A percentile compares a stretch with the other conserved stretches of the same genome.
These are phyloP conservation scores for Wickerhamia fluorescens DNA, from an alignment of 805 yeast species.

Conservation along the genomic window DNA sequence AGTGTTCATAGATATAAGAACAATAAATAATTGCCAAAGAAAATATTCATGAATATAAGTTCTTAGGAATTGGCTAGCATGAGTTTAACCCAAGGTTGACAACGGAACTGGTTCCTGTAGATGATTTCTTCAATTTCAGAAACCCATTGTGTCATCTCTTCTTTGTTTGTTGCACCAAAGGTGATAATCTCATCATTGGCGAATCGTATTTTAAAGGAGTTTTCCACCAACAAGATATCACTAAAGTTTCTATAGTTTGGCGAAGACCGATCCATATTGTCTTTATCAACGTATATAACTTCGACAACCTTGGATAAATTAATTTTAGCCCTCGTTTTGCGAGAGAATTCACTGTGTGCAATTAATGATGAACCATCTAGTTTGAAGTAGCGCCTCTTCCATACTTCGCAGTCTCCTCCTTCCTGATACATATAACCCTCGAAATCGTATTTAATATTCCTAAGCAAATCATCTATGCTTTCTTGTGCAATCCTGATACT, in stretches of 20 bases:
- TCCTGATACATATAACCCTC: conserved; percentile 80
- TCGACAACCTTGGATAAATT: conserved; percentile 63
- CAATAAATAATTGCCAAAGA: too few species aligned
- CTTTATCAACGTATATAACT: conserved; percentile 39
- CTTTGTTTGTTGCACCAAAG: conserved; percentile 73
- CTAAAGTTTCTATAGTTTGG: conserved; percentile 53
- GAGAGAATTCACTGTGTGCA: conserved; percentile 68
- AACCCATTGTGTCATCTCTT: conserved; percentile 63
- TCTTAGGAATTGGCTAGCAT: too few species aligned
- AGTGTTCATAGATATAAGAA: too few species aligned
- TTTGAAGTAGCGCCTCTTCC: conserved; percentile 71
- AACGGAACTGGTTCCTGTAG: conserved; percentile 47
- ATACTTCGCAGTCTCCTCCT: conserved; percentile 79
- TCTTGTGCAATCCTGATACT: conserved; percentile 48
- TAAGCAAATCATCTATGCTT: conserved; percentile 22
- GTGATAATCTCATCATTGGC: conserved; percentile 76
- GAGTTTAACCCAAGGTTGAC: conserved; percentile 53
- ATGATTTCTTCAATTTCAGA: conserved; percentile 48
- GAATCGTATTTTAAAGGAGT: conserved; percentile 70
- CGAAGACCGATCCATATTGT: conserved; percentile 20
- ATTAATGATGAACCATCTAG: conserved; percentile 64
- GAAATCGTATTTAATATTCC: conserved; percentile 19
- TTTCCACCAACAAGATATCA: conserved; percentile 61
- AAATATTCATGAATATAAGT: too few species aligned
- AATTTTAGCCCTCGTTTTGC: conserved; percentile 66